Conservation (phyloP, 345 rosid species). For the Gynandropsis gynandra region DNA sequence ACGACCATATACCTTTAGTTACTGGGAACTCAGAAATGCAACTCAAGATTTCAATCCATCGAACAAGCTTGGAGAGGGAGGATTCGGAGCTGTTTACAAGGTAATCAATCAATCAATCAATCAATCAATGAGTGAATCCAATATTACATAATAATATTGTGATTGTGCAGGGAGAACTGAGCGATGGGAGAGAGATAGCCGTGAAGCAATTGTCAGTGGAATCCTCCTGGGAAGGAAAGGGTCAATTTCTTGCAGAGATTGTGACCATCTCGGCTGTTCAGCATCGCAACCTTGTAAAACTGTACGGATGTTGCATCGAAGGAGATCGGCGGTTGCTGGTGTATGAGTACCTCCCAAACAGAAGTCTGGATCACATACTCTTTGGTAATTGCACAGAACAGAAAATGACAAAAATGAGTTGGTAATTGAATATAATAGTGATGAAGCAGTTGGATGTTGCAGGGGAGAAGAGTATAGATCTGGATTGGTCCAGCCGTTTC, state of each 20-base stretch:
- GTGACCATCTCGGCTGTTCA: constrained; percentile 68
- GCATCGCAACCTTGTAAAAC: constrained; percentile 65
- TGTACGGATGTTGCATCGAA: constrained; percentile 62
- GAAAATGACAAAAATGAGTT: too few species aligned
- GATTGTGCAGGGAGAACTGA: constrained; percentile 31
- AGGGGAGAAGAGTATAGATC: constrained; percentile 36
- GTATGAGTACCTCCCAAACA: constrained; percentile 62
- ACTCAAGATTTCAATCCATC: constrained; percentile 52
- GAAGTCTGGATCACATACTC: constrained; percentile 67
- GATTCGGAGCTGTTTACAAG: constrained; percentile 74
- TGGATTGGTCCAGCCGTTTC: constrained; percentile 36
- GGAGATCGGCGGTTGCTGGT: constrained; percentile 56
- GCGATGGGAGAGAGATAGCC: constrained; percentile 59
- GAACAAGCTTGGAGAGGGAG: constrained; percentile 82
- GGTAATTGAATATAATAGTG: too few species aligned
- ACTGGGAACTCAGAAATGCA: constrained; percentile 50
- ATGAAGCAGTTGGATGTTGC: constrained; percentile 21
- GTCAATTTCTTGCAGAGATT: constrained; percentile 63
- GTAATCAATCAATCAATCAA: constrained; percentile 32
- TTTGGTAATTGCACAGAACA: constrained; percentile 34
- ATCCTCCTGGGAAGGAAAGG: constrained; percentile 71
- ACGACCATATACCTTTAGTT: constrained; percentile 53
- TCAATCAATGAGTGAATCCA: too few species aligned
- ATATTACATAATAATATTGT: too few species aligned
- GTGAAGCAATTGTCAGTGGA: constrained; percentile 60